A percentile compares a stretch with the other conserved stretches of the same genome.
Conservation (phyloP, 768 basidiomycete species). For the Pisolithus orientalis region DNA sequence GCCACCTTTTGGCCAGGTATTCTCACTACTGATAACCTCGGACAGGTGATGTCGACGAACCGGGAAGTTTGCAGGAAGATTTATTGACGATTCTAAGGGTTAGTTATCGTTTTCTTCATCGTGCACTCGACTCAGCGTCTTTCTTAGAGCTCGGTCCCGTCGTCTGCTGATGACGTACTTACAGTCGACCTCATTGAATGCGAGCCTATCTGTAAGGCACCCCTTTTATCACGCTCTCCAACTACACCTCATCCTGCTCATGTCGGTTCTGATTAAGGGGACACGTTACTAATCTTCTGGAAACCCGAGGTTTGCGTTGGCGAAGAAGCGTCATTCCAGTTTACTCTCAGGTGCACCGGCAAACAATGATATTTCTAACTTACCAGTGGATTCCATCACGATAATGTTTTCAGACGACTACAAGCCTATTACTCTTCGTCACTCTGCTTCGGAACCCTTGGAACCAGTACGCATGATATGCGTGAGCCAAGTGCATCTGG, state of each 20-base stretch:
- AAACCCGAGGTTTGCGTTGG: slow-evolving; percentile 51
- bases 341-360: slow-evolving; percentile 53
- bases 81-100: slow-evolving; percentile 71
- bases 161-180: slow-evolving; percentile 48
- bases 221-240: background rate
- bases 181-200: slow-evolving; percentile 59
- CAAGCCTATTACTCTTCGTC: slow-evolving; percentile 47
- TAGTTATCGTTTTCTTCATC: slow-evolving; percentile 2
- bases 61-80: slow-evolving; percentile 56
- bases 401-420: slow-evolving; percentile 52
- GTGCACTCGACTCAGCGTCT: background rate
- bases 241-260: slow-evolving; percentile 3
- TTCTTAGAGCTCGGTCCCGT: slow-evolving; percentile 64
- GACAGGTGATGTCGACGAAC: slow-evolving; percentile 38
- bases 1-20: background rate
- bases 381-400: slow-evolving; percentile 57
- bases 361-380: slow-evolving; percentile 40
- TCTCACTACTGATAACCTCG: slow-evolving; percentile 19
- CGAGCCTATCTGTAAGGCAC: slow-evolving; percentile 53
- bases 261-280: slow-evolving; percentile 39
- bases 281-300: slow-evolving; percentile 69
- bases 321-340: slow-evolving; percentile 66
- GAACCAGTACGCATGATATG: slow-evolving; percentile 26
- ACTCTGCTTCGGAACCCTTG: slow-evolving; percentile 23
- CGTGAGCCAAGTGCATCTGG: slow-evolving; percentile 42